phyloP scores from a whole-genome alignment of 768 basidiomycete species.

The Psilocybe cubensis region DNA sequence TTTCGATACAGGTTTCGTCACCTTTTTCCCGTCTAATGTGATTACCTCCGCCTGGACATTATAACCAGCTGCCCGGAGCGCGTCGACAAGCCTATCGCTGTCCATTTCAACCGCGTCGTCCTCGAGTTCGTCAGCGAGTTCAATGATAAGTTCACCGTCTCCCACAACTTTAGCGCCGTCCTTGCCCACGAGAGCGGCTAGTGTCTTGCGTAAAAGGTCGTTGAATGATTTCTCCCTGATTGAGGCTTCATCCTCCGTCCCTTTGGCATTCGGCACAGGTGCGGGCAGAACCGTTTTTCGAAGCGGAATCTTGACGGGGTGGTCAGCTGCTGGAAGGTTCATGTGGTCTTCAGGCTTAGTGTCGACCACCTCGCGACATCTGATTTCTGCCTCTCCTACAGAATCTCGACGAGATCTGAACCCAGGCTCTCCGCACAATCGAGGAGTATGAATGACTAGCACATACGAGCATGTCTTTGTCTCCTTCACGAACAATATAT shows the following conservation, averaged over 20 bases:
- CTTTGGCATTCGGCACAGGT: constrained; percentile 28
- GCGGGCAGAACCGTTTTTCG: constrained; percentile 52
- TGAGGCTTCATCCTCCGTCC: constrained; percentile 13
- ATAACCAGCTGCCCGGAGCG: constrained; percentile 56
- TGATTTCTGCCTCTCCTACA: constrained; percentile 69
- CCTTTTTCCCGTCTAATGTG: constrained; percentile 25
- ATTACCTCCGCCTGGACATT: constrained; percentile 45
- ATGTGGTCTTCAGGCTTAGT: constrained; percentile 28
- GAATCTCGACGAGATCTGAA: constrained; percentile 79
- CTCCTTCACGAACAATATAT: constrained; percentile 91
- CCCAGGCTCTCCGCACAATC: constrained; percentile 90
- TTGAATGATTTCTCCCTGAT: constrained; percentile 33
- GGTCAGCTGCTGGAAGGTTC: constrained; percentile 53
- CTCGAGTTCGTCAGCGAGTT: constrained; percentile 50
- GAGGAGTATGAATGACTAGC: constrained; percentile 92
- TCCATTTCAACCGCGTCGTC: constrained; percentile 42
- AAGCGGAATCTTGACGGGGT: constrained; percentile 56
- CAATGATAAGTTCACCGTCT: constrained; percentile 41
- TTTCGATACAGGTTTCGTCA: constrained; percentile 13
- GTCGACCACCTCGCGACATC: constrained; percentile 78
- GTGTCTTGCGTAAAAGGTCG: constrained; percentile 40
- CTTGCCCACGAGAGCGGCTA: constrained; percentile 37
- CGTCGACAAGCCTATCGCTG: constrained; percentile 43
- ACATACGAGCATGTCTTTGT: constrained; percentile 94
- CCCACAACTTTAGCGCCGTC: constrained; percentile 18